Evolutionary conservation across 2,329 filamentous ascomycete species (phyloP).

Genomic region (Colletotrichum cordylinicola): DNA sequence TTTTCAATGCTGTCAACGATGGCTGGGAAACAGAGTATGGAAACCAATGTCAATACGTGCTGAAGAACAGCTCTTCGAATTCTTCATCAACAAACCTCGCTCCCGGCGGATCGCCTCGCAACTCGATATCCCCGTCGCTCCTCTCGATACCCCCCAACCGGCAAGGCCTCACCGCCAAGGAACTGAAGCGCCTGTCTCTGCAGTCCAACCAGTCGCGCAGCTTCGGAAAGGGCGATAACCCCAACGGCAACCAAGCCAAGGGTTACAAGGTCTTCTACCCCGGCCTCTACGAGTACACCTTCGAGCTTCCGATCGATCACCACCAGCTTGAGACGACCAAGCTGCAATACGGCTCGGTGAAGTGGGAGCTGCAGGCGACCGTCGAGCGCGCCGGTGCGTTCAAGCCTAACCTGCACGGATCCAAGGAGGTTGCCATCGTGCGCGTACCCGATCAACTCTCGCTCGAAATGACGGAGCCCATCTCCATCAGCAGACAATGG

Average conservation of each 20-base stretch:
- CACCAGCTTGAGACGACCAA: conserved; percentile 88
- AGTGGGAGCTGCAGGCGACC: conserved; percentile 85
- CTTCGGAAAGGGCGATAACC: conserved; percentile 79
- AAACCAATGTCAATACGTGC: conserved; percentile 64
- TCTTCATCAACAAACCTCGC: conserved; percentile 36
- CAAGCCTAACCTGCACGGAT: conserved; percentile 83
- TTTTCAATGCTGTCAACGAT: conserved; percentile 81
- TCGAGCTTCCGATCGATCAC: conserved; percentile 89
- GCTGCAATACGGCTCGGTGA: conserved; percentile 84
- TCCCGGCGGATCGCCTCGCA: conserved; percentile 10
- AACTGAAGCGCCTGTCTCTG: conserved; percentile 74
- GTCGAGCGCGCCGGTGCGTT: conserved; percentile 90
- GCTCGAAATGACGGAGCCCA: conserved; percentile 88
- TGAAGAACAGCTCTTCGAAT: conserved; percentile 45
- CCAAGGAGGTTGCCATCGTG: conserved; percentile 82
- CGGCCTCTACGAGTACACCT: conserved; percentile 71
- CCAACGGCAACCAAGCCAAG: conserved; percentile 64
- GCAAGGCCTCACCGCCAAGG: conserved; percentile 46
- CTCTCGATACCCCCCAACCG: conserved; percentile 33
- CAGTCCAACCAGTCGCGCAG: conserved; percentile 84
- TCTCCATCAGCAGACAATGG: conserved; percentile 92
- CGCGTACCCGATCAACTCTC: conserved; percentile 87
- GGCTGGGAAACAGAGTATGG: conserved; percentile 67
- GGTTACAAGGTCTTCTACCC: conserved; percentile 88
- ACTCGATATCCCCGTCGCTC: conserved; percentile 21